phyloP scores from a whole-genome alignment of 192 early-diverging fungal genomes.

The Coemansia sp. region DNA sequence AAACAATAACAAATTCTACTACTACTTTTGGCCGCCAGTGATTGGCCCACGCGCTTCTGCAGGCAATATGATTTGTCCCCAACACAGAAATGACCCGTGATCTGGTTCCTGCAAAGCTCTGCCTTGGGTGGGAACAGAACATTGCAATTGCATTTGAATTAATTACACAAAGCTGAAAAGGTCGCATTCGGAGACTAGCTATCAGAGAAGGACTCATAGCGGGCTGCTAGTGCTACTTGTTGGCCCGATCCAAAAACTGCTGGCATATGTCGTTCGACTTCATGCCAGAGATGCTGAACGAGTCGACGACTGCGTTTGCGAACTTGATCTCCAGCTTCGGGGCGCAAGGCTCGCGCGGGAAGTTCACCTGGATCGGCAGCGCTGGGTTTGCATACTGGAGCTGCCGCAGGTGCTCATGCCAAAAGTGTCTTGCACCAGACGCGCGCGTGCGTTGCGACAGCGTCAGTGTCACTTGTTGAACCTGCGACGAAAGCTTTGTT shows the following conservation, averaged over 20 bases:
- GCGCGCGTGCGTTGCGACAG: conserved; percentile 53
- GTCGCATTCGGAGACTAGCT: no score
- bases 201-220: no score
- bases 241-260: conserved; percentile 23
- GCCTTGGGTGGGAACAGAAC: no score
- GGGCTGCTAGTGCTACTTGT: not conserved
- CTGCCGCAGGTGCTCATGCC: conserved; percentile 50
- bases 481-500: conserved; percentile 32
- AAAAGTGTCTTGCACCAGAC: conserved; percentile 50
- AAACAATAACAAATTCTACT: not conserved
- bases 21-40: not conserved
- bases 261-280: conserved; percentile 47
- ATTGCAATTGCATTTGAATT: not conserved
- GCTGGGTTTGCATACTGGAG: conserved; percentile 52
- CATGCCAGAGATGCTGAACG: conserved; percentile 35
- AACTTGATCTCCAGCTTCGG: conserved; percentile 51
- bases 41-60: not conserved
- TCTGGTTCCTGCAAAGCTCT: no score
- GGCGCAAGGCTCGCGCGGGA: conserved; percentile 45
- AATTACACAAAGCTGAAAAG: not conserved
- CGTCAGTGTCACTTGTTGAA: conserved; percentile 45
- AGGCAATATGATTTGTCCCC: no score
- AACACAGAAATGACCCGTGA: no score
- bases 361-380: conserved; percentile 45
- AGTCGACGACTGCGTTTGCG: conserved; percentile 15